These are phyloP conservation scores for Wilcoxina mikolae DNA, from an alignment of 495 filamentous ascomycete species.

Conservation along the genomic window DNA sequence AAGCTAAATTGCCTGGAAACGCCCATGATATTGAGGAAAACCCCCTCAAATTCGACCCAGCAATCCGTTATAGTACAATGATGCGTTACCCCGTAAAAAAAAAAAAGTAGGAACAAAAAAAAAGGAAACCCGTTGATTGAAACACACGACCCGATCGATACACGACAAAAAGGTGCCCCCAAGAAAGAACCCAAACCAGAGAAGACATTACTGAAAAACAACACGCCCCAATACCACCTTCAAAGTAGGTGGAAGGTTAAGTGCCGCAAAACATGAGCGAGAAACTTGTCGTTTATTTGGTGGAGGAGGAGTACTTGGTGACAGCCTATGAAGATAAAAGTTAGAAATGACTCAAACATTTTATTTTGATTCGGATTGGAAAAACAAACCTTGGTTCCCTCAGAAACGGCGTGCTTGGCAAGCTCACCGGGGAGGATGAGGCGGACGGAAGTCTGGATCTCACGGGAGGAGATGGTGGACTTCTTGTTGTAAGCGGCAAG, in stretches of 20 bases:
- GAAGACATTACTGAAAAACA: conserved; percentile 27
- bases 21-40: conserved; percentile 2
- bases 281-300: conserved; percentile 58
- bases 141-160: conserved; percentile 18
- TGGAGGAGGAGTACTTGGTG: conserved; percentile 99
- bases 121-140: conserved; percentile 4
- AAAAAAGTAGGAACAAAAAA: conserved; percentile 20
- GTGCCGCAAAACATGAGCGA: conserved; percentile 23
- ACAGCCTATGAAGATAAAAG: conserved; percentile 42
- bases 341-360: background rate
- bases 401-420: conserved; percentile 97
- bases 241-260: conserved; percentile 21
- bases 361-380: background rate
- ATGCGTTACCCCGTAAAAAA: conserved; percentile 37
- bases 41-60: conserved; percentile 17
- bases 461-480: conserved; percentile 96
- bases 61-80: conserved; percentile 39
- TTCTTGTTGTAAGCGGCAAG: conserved; percentile 99
- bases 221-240: conserved; percentile 18
- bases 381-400: conserved; percentile 66
- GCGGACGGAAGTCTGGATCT: conserved; percentile 98
- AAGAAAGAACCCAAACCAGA: conserved; percentile 24
- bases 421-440: conserved; percentile 97
- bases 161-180: conserved; percentile 27
- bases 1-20: conserved; percentile 5